These are phyloP conservation scores for Margaritispora aquatica DNA, from an alignment of 495 filamentous ascomycete species.

Conservation along the genomic window DNA sequence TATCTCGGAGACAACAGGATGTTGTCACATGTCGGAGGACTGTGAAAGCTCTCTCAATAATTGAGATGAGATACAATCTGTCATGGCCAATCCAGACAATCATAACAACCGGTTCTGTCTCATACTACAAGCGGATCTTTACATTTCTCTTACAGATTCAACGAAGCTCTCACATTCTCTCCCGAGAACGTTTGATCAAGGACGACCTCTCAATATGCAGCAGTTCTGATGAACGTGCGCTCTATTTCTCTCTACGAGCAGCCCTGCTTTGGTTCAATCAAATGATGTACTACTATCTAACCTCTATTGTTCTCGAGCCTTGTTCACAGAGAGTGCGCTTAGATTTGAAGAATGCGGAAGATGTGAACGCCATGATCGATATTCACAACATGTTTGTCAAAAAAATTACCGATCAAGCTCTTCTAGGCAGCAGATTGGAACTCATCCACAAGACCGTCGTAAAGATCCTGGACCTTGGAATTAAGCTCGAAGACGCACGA, in stretches of 20 bases:
- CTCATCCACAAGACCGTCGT: conserved; percentile 62
- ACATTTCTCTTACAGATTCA: conserved; percentile 73
- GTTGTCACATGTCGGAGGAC: conserved; percentile 34
- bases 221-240: conserved; percentile 30
- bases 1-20: conserved; percentile 36
- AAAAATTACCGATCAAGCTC: conserved; percentile 54
- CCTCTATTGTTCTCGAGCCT: conserved; percentile 60
- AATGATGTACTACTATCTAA: conserved; percentile 67
- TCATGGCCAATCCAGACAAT: conserved; percentile 88
- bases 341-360: conserved; percentile 52
- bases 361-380: conserved; percentile 76
- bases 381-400: conserved; percentile 60
- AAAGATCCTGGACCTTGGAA: conserved; percentile 52
- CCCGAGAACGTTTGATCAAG: conserved; percentile 43
- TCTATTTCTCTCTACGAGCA: conserved; percentile 60
- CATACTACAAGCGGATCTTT: conserved; percentile 62
- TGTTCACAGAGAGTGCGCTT: conserved; percentile 44
- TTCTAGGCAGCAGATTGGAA: conserved; percentile 56
- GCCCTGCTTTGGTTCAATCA: conserved; percentile 76
- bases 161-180: conserved; percentile 62
- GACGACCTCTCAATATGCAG: conserved; percentile 17
- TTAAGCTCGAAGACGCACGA: conserved; percentile 43
- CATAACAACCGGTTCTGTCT: conserved; percentile 53
- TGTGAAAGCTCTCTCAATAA: conserved; percentile 43
- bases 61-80: conserved; percentile 56